Conservation (phyloP, 164 flowering plant species). For the Taxillus chinensis region DNA sequence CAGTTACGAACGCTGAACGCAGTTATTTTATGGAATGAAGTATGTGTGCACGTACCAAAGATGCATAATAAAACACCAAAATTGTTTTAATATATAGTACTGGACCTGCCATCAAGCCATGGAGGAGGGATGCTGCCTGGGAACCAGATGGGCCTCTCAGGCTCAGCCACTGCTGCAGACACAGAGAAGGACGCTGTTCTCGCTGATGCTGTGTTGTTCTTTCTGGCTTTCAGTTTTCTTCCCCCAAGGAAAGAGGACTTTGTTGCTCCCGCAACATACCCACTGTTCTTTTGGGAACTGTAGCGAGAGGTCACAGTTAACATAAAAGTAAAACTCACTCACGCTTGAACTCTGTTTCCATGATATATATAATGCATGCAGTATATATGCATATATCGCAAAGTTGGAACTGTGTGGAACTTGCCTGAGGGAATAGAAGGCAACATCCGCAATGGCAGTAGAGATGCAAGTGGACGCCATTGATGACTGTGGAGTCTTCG, state of each 20-base stretch:
- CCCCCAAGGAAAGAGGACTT: constrained; percentile 74
- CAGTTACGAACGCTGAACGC: background rate
- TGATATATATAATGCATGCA: background rate
- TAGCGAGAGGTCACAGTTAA: background rate
- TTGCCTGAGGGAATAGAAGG: constrained; percentile 70
- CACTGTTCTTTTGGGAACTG: constrained; percentile 60
- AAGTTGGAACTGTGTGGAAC: constrained; percentile 4
- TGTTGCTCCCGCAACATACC: constrained; percentile 38
- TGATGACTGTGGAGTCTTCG: background rate
- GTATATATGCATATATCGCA: background rate
- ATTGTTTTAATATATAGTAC: background rate
- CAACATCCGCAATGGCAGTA: constrained; percentile 65
- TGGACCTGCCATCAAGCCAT: constrained; percentile 96
- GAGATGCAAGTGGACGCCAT: constrained; percentile 91
- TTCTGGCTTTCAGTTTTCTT: constrained; percentile 39
- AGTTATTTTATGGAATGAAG: no score
- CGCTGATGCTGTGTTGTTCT: constrained; percentile 18
- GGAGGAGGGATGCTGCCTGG: constrained; percentile 96
- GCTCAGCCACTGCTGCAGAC: constrained; percentile 49
- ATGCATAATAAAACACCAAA: background rate
- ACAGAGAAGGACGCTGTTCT: constrained; percentile 26
- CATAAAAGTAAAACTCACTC: background rate
- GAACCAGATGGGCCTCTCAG: constrained; percentile 91
- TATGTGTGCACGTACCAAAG: no score
- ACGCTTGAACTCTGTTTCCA: background rate